phyloP scores from a whole-genome alignment of 257 asterid species.

The Echites panduratus region DNA sequence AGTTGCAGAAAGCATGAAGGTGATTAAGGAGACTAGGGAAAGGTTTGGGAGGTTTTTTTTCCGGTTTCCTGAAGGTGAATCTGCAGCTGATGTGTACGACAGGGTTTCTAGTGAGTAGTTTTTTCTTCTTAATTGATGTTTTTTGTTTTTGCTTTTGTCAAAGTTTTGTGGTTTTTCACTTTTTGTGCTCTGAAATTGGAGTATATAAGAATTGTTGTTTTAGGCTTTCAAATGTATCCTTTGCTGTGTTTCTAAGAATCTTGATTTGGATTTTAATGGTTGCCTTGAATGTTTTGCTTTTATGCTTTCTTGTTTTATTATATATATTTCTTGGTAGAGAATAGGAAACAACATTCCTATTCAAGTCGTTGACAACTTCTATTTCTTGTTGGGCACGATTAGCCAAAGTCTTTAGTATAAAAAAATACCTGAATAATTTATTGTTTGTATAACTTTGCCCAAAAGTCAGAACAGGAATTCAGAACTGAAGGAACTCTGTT shows the following conservation, averaged over 20 bases:
- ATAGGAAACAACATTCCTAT: neutral
- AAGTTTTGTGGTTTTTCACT: no score
- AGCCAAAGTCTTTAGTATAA: no score
- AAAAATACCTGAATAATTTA: neutral
- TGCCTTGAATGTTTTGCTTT: no score
- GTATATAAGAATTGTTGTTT: neutral
- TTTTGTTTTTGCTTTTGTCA: neutral
- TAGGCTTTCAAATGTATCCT: neutral
- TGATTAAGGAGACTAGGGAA: slow-evolving; percentile 75
- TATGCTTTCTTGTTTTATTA: no score
- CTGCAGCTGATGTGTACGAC: slow-evolving; percentile 90
- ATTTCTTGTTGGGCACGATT: no score
- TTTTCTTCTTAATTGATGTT: neutral
- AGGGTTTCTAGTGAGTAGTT: slow-evolving; percentile 70
- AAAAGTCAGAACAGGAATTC: neutral
- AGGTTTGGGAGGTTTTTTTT: slow-evolving; percentile 81
- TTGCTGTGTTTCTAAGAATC: neutral
- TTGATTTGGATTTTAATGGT: neutral
- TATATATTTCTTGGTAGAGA: neutral
- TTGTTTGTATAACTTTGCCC: neutral
- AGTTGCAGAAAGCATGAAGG: slow-evolving; percentile 76
- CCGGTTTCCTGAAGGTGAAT: slow-evolving; percentile 91
- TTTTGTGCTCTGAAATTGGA: no score
- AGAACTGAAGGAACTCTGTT: no score
- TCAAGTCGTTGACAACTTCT: neutral